A percentile compares a stretch with the other conserved stretches of the same genome.
phyloP scores from a whole-genome alignment of 192 early-diverging fungal genomes.

The Backusella parvicylindrica region DNA sequence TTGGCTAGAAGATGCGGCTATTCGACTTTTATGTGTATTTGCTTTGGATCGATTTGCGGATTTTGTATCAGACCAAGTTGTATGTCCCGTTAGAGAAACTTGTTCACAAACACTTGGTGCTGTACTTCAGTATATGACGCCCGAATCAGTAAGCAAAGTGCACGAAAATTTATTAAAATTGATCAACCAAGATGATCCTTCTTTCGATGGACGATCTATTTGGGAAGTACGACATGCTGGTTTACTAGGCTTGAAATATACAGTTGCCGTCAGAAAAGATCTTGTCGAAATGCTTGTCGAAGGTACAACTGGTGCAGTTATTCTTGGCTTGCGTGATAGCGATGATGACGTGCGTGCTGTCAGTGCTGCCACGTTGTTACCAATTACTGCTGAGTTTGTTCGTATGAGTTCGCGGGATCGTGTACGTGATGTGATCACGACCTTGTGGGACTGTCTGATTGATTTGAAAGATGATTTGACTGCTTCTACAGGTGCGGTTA shows the following conservation, averaged over 20 bases:
- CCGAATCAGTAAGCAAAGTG: constrained; percentile 54
- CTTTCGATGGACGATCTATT: constrained; percentile 42
- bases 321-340: constrained; percentile 77
- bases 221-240: constrained; percentile 96
- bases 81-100: constrained; percentile 94
- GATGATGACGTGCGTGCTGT: constrained; percentile 97
- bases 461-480: constrained; percentile 91
- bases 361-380: constrained; percentile 84
- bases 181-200: constrained; percentile 52
- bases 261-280: constrained; percentile 88
- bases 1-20: constrained; percentile 85
- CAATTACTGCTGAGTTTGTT: constrained; percentile 79
- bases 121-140: constrained; percentile 58
- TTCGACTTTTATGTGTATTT: constrained; percentile 91
- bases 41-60: constrained; percentile 95
- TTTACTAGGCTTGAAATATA: constrained; percentile 90
- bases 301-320: constrained; percentile 75
- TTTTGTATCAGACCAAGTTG: constrained; percentile 93
- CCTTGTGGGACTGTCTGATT: constrained; percentile 86
- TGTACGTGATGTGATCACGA: constrained; percentile 70
- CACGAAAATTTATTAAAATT: constrained; percentile 67
- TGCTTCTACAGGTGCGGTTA: constrained; percentile 84
- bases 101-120: constrained; percentile 82
- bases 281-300: constrained; percentile 72
- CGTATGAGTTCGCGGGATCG: constrained; percentile 55